A percentile compares a stretch with the other conserved stretches of the same genome.
phyloP scores from a whole-genome alignment of 2,329 filamentous ascomycete species.

The Pseudogymnoascus sp. region DNA sequence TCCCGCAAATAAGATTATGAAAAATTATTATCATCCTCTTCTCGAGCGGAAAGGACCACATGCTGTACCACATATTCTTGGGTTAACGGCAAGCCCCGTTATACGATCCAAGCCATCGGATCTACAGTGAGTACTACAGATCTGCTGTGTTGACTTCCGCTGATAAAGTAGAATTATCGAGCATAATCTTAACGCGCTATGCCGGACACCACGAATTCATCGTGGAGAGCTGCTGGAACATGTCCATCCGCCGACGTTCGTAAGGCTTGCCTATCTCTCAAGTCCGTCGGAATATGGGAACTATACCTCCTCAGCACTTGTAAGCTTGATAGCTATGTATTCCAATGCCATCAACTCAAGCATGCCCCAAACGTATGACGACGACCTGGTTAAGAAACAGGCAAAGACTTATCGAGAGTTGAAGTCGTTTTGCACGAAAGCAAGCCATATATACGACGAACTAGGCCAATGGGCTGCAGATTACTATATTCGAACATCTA shows the following conservation, averaged over 20 bases:
- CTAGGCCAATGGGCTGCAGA: constrained; percentile 65
- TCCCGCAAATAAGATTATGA: constrained; percentile 28
- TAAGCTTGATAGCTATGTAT: constrained; percentile 38
- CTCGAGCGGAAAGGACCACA: constrained; percentile 15
- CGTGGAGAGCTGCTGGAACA: constrained; percentile 42
- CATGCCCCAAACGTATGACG: constrained; percentile 53
- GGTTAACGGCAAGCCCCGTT: constrained; percentile 28
- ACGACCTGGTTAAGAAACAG: constrained; percentile 37
- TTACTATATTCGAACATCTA: constrained; percentile 46
- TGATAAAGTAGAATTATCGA: constrained; percentile 36
- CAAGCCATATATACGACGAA: constrained; percentile 44
- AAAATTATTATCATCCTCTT: constrained; percentile 24
- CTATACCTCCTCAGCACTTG: background rate
- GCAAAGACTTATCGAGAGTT: constrained; percentile 40
- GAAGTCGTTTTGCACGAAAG: constrained; percentile 44
- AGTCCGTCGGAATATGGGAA: constrained; percentile 14
- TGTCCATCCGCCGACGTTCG: background rate
- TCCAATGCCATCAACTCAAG: constrained; percentile 40
- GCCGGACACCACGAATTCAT: constrained; percentile 48
- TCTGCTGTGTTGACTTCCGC: background rate
- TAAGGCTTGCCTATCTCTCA: constrained; percentile 21
- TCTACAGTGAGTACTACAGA: constrained; percentile 21
- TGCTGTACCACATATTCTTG: constrained; percentile 26
- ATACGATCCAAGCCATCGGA: constrained; percentile 23
- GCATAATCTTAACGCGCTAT: constrained; percentile 48